Conservation (phyloP, 2,329 filamentous ascomycete genomes). For the Penicillium sp. region DNA sequence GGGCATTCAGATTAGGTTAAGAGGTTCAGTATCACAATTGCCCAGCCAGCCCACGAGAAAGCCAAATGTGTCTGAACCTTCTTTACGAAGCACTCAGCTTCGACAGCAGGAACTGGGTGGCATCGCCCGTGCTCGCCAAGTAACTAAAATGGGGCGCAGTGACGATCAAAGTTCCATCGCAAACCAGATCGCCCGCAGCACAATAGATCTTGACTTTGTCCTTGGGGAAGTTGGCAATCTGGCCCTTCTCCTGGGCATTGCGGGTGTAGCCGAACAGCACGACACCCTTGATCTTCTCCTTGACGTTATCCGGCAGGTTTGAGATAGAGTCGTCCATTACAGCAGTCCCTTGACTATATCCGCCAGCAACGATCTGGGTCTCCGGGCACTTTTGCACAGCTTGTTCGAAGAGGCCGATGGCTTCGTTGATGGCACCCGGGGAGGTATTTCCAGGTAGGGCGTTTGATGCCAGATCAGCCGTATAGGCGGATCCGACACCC, state of each 20-base stretch:
- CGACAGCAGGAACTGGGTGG: neutral
- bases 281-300: constrained; percentile 40
- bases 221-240: constrained; percentile 45
- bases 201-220: constrained; percentile 47
- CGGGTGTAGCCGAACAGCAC: constrained; percentile 50
- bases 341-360: constrained; percentile 26
- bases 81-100: neutral
- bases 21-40: neutral
- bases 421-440: constrained; percentile 39
- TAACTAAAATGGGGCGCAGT: constrained; percentile 43
- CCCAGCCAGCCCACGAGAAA: neutral
- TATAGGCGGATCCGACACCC: neutral
- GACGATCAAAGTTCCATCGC: constrained; percentile 39
- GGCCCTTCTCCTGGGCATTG: constrained; percentile 41
- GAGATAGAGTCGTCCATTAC: neutral
- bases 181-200: constrained; percentile 50
- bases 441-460: constrained; percentile 29
- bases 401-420: constrained; percentile 43
- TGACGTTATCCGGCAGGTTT: constrained; percentile 1
- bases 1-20: neutral
- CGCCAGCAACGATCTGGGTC: constrained; percentile 48
- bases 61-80: neutral
- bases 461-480: constrained; percentile 14
- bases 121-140: constrained; percentile 17
- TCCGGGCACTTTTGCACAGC: constrained; percentile 49